Evolutionary conservation across 805 yeast genomes (phyloP), one percentile per base, ranked within the genome.

Genomic region (Myxozyma lipomycoides): DNA sequence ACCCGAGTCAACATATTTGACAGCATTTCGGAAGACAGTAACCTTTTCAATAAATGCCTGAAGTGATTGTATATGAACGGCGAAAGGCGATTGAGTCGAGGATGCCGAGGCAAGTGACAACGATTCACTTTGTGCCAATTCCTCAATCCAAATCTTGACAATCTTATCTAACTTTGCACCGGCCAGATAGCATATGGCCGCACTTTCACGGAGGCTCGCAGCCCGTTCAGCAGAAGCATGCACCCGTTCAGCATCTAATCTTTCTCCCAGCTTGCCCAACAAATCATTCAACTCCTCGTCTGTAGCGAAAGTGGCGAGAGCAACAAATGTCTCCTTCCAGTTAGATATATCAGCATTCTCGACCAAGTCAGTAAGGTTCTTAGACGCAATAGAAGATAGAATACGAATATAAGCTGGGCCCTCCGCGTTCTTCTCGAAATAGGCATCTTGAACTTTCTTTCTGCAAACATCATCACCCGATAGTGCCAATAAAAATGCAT

Each of bases 11-110:
- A 45, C 41, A 21, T 62, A 62, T 32, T 57, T 52, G 28, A 64
- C 67, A 35, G 77, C 72, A 25, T 83, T 73, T 61, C 84, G 76
- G 67, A 82, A 89, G 23, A 86, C 83, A 34, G 88, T 78, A 55
- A 90, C 78, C 68, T 90, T 90, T 66, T 86, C 95, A 46, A 87
- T 84, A 64, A 89, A 84, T 62, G 80, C 83, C 46, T 84, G 83
- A 65, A 91, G 73, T 6, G 96, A 84, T 60, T 79, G 84, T 60
- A 84, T 81, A 62, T 88, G 88, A 21, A 96, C 95, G 58, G 84
- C 93, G 48, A 84, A 83, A 1, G 87, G 81, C 2, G 95, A 78
- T 1, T 40, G 48, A 10, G 21, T 46, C 4, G 68, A 67, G 22
- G 56, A 40, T 17, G 55, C 55, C 9, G 54, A 49, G n/a, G 67